Conservation (phyloP, 441 rosid genomes). For the Geranium incanum region DNA sequence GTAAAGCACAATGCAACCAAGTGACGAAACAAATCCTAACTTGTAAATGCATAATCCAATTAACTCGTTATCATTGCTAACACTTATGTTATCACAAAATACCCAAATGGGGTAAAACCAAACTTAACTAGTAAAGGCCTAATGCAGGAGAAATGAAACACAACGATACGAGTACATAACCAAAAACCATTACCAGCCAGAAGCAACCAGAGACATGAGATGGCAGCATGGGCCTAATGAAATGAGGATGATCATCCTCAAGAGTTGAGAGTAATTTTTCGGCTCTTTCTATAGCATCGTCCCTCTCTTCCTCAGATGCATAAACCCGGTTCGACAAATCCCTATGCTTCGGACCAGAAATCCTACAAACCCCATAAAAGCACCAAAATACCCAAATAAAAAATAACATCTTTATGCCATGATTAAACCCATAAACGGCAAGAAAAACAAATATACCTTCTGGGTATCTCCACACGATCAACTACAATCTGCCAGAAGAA, state of each 20-base stretch:
- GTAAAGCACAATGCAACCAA: no score
- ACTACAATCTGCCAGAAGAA: constrained; percentile 27
- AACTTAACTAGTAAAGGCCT: neutral
- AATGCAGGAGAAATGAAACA: neutral
- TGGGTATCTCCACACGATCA: constrained; percentile 30
- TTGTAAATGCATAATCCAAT: neutral
- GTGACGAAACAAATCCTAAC: no score
- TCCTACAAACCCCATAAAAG: constrained; percentile 21
- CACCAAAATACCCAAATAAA: neutral
- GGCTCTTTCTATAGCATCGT: constrained; percentile 46
- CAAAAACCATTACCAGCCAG: constrained; percentile 49
- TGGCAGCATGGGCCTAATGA: constrained; percentile 57
- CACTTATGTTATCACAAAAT: no score
- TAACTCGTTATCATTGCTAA: no score
- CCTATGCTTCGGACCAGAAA: constrained; percentile 27
- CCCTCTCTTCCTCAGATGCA: constrained; percentile 53
- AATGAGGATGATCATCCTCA: constrained; percentile 35
- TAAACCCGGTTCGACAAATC: constrained; percentile 42
- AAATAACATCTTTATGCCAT: neutral
- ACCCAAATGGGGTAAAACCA: neutral
- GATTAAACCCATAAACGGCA: neutral
- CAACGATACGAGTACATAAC: no score
- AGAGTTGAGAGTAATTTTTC: constrained; percentile 41
- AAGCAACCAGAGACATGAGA: constrained; percentile 70
- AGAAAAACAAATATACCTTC: constrained; percentile 32